Evolutionary conservation across 2,329 filamentous ascomycete species (phyloP).

Genomic region (Xylariaceae sp.): DNA sequence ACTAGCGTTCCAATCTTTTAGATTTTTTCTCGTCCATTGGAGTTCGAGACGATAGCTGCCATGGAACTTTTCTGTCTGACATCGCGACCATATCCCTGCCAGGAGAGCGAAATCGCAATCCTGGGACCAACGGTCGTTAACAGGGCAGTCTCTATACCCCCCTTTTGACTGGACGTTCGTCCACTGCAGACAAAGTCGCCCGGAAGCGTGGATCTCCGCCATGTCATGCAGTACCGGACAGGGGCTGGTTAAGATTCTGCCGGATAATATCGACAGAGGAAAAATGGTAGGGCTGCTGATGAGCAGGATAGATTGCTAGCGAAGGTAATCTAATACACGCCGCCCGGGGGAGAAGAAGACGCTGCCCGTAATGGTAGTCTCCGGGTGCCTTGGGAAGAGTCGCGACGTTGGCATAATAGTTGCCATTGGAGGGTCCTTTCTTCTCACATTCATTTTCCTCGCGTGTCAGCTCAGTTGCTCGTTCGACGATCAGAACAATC

Average conservation of each 20-base stretch:
- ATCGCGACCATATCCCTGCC: background rate
- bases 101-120: background rate
- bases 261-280: slow-evolving; percentile 26
- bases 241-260: slow-evolving; percentile 23
- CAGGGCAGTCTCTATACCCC: background rate
- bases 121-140: background rate
- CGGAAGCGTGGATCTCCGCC: slow-evolving; percentile 21
- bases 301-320: slow-evolving; percentile 14
- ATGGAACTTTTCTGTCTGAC: slow-evolving; percentile 8
- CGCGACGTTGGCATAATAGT: slow-evolving; percentile 23
- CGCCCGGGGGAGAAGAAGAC: slow-evolving; percentile 12
- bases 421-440: slow-evolving; percentile 17
- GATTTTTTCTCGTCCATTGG: slow-evolving; percentile 13
- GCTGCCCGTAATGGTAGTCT: slow-evolving; percentile 15
- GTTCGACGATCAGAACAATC: slow-evolving; percentile 20
- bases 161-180: background rate
- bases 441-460: slow-evolving; percentile 22
- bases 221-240: slow-evolving; percentile 26
- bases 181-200: slow-evolving; percentile 10
- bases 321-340: slow-evolving; percentile 10
- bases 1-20: slow-evolving; percentile 23
- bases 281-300: slow-evolving; percentile 11
- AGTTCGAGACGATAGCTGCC: slow-evolving; percentile 7
- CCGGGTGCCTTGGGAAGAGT: slow-evolving; percentile 13
- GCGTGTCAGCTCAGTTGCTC: slow-evolving; percentile 21